These are phyloP conservation scores for Clonostachys rosea DNA, from an alignment of 2,329 filamentous ascomycete species.

Conservation along the genomic window DNA sequence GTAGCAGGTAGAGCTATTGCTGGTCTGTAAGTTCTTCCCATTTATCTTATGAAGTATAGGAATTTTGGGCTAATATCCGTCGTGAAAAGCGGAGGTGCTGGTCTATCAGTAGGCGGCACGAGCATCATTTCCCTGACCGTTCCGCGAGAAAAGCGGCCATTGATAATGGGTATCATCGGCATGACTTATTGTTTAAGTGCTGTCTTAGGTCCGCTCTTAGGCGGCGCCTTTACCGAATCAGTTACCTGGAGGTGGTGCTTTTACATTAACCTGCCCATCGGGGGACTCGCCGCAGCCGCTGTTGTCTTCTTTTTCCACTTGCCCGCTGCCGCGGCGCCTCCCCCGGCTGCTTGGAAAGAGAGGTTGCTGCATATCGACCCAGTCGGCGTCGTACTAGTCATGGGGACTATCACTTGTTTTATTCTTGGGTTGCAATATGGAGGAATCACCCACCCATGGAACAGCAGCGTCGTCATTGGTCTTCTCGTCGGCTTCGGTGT, in stretches of 20 bases:
- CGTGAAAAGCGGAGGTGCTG: conserved; percentile 38
- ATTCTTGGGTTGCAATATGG: conserved; percentile 34
- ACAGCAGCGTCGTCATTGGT: conserved; percentile 39
- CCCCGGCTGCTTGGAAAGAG: conserved; percentile 18
- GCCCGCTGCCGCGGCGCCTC: conserved; percentile 21
- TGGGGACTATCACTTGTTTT: conserved; percentile 27
- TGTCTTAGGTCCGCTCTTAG: conserved; percentile 2
- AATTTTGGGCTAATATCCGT: no score
- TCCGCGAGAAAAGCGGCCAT: background rate
- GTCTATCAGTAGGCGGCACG: conserved; percentile 49
- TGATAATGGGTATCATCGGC: conserved; percentile 10
- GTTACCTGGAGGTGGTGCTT: conserved; percentile 17
- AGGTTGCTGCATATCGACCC: conserved; percentile 35
- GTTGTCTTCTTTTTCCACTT: conserved; percentile 22
- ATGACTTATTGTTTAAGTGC: conserved; percentile 6
- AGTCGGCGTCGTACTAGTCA: conserved; percentile 27
- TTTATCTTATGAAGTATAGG: no score
- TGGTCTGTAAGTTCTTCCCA: conserved; percentile 24
- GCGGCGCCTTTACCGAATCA: conserved; percentile 14
- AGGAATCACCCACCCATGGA: conserved; percentile 41
- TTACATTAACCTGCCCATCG: conserved; percentile 16
- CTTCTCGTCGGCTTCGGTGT: conserved; percentile 42
- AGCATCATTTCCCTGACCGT: conserved; percentile 20
- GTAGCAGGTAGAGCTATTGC: conserved; percentile 52
- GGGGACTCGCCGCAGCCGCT: conserved; percentile 6